phyloP scores from a whole-genome alignment of 352 stramenopile genomes.

The Phytophthora nicotianae region DNA sequence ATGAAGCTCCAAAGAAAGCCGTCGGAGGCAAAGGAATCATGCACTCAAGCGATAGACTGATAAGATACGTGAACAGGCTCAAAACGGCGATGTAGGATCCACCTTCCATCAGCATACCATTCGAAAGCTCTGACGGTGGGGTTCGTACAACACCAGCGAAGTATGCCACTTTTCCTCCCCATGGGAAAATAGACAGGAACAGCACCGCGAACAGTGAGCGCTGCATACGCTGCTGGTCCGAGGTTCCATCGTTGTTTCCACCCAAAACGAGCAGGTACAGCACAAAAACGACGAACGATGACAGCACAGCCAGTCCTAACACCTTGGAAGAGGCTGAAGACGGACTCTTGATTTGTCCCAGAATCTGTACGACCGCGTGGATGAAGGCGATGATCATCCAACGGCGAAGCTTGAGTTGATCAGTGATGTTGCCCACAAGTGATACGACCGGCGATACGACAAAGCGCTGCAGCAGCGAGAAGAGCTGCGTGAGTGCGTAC shows the following conservation, averaged over 20 bases:
- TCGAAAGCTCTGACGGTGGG: constrained; percentile 46
- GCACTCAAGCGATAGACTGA: constrained; percentile 50
- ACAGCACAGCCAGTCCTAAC: constrained; percentile 57
- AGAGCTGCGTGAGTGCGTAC: constrained; percentile 44
- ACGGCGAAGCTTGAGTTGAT: constrained; percentile 39
- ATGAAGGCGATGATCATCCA: constrained; percentile 60
- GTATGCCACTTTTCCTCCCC: constrained; percentile 70
- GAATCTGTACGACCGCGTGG: constrained; percentile 39
- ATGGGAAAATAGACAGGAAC: constrained; percentile 59
- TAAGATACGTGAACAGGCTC: constrained; percentile 47
- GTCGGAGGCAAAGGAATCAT: constrained; percentile 76
- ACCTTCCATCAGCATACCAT: constrained; percentile 53
- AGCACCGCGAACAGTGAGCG: constrained; percentile 64
- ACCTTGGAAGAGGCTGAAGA: constrained; percentile 40
- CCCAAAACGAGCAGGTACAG: constrained; percentile 59
- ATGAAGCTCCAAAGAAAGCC: constrained; percentile 71
- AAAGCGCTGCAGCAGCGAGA: constrained; percentile 45
- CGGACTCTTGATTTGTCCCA: constrained; percentile 44
- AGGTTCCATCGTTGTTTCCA: constrained; percentile 36
- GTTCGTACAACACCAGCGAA: constrained; percentile 50
- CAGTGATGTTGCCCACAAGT: constrained; percentile 25
- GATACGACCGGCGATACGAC: constrained; percentile 42
- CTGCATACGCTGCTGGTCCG: constrained; percentile 63
- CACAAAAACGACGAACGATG: constrained; percentile 47
- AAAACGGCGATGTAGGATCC: constrained; percentile 45